A percentile compares a stretch with the other conserved stretches of the same genome.
These are phyloP conservation scores for Fusarium torreyae DNA, from an alignment of 2,329 filamentous ascomycete genomes.

Conservation along the genomic window DNA sequence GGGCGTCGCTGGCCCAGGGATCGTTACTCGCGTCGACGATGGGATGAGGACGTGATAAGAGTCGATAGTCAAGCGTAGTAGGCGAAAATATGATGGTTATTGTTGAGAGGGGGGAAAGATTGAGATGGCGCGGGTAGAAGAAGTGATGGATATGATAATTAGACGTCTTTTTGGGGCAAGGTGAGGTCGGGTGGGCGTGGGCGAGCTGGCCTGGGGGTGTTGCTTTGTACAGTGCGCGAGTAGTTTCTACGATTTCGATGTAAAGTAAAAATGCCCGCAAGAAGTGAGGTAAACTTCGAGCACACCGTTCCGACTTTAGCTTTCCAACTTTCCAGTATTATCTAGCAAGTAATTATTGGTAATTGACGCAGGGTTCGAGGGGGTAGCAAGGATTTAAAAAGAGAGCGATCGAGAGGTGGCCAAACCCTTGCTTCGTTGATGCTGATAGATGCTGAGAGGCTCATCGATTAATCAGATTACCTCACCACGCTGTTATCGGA, in stretches of 20 bases:
- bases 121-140: conserved; percentile 42
- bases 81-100: conserved; percentile 32
- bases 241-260: conserved; percentile 20
- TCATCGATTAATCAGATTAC: conserved; percentile 18
- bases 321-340: conserved; percentile 1
- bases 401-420: conserved; percentile 17
- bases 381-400: not conserved
- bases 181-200: conserved; percentile 49
- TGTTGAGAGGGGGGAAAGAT: conserved; percentile 44
- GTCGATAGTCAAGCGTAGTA: conserved; percentile 19
- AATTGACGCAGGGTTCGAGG: not conserved
- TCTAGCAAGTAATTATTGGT: not conserved
- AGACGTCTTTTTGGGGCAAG: conserved; percentile 51
- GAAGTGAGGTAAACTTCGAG: conserved; percentile 12
- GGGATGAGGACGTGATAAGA: conserved; percentile 30
- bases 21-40: conserved; percentile 23
- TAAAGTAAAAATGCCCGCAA: conserved; percentile 4
- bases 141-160: conserved; percentile 50
- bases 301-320: conserved; percentile 1
- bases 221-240: conserved; percentile 47
- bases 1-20: conserved; percentile 39
- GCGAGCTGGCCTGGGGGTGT: conserved; percentile 37
- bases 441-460: conserved; percentile 18
- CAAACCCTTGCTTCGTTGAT: conserved; percentile 14
- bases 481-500: conserved; percentile 19